Base-by-base conservation (phyloP, 257 asterid genomes). In the Hygrophila difformis region DNA sequence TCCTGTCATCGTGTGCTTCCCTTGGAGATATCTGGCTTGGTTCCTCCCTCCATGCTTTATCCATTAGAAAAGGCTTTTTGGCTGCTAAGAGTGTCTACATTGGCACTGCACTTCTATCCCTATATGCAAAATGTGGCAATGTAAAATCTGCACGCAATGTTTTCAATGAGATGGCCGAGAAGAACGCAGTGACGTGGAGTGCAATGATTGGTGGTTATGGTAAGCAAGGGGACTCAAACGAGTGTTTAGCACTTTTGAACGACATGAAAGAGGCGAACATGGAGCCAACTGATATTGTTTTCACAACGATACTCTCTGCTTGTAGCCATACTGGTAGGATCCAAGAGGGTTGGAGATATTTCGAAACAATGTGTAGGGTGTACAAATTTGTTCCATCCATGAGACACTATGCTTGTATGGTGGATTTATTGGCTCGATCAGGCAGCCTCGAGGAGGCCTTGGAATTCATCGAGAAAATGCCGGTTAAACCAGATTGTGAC, bases 201-300 rank as follows among this genome's bases (percentile, higher is more conserved):
- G 73, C 88, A n/a, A 67, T 81, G 73, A 73, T 75, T 7, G 73
- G 71, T 31, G 77, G 89, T 0, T 75, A 78, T 31, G 79, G 79
- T 51, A 65, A 59, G 29, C 75, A 74, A 28, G 82, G 93, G 23
- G 63, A 73, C 70, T 52, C 55, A 14, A 61, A 40, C 17, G 66
- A 60, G 55, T 59, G 78, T 48, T 51, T 78, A 6, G 48, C 51
- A 26, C 75, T 75, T 47, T 63, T 82, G 47, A 38, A 14, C 6
- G 49, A 50, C 42, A 70, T 82, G 93, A 44, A 66, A 6, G 56
- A 58, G 43, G 75, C 70, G 59, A 67, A 61, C 6, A 17, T 66
- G 20, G 72, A 68, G 47, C 91, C 91, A 19, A 76, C 64, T 13
- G 76, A 76, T 62, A 45, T 60, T 37, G 57, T 68, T 55, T 82